Base-by-base conservation (phyloP, 306 rosid genomes). In the barrel medic (Medicago truncatula) region DNA sequence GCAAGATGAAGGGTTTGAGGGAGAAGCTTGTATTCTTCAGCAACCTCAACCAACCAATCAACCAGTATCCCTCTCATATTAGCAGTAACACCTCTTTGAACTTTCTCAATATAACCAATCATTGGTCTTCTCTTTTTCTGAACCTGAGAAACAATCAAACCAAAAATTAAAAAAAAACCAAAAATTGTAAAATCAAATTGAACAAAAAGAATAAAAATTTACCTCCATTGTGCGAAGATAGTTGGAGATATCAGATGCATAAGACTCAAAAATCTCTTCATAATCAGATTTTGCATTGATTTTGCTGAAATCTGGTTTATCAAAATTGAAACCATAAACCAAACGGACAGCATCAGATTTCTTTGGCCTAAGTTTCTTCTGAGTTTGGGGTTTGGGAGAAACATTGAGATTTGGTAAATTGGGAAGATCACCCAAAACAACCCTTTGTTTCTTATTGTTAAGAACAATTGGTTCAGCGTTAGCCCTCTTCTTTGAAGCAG, bases 21-120 rank as follows among this genome's bases (percentile, higher is more conserved):
- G 7, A 85, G 85, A 28, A 95, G 97, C 72, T 90, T 85, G 58
- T 90, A 90, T 28, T 95, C 97, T 43, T 90, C 97, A 0, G 97
- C 97, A 75, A 95, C 97, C 8, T 92, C 97, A 6, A 92, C 99
- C 61, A 95, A 71, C 99, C 99, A 95, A 77, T 95, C 99, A 5
- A 95, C 92, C 79, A 95, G 70, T 10, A 89, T 73, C 6, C 88
- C 96, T 71, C 99, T 89, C 97, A 86, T 92, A 70, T 83, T 84
- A 2, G 86, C 43, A 12, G 86, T 86, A 20, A 95, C 41, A 23
- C 84, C 86, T 6, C 10, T 78, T 85, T 92, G 99, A 88, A 90
- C 76, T 43, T 50, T 83, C 20, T 81, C 92, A 0, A 92, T 36
- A 56, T 89, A 95, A 18, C 84, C 77, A 7, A 84, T 58, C 34